Evolutionary conservation across 306 rosid genomes (phyloP).

Genomic region (Vachellia pachyceras): DNA sequence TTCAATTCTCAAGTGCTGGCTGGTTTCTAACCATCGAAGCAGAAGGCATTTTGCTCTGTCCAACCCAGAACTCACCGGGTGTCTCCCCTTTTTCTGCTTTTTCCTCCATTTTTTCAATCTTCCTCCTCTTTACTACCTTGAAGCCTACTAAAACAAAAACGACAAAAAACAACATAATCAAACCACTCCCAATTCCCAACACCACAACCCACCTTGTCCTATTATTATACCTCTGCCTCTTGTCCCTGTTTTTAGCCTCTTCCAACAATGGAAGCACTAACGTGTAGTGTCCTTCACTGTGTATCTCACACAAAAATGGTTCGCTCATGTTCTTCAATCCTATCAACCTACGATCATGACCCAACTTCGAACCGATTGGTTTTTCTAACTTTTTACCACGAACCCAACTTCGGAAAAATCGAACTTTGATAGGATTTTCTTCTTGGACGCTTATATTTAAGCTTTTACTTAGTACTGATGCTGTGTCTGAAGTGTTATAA

Average conservation of each 20-base stretch:
- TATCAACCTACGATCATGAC: conserved; percentile 55
- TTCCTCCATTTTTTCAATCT: conserved; percentile 60
- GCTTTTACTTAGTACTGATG: conserved; percentile 33
- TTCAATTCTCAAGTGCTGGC: conserved; percentile 67
- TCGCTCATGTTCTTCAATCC: conserved; percentile 56
- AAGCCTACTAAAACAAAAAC: conserved; percentile 39
- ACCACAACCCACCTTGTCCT: conserved; percentile 55
- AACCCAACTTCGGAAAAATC: conserved; percentile 38
- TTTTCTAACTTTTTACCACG: conserved; percentile 35
- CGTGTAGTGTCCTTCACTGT: conserved; percentile 62
- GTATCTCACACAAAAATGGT: conserved; percentile 49
- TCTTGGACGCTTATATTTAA: conserved; percentile 44
- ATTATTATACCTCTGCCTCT: conserved; percentile 5
- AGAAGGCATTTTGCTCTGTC: conserved; percentile 78
- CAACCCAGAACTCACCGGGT: conserved; percentile 75
- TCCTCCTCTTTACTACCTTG: conserved; percentile 50
- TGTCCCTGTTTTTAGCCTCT: neutral
- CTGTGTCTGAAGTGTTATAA: conserved; percentile 55
- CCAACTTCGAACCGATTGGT: conserved; percentile 66
- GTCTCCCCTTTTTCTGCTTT: conserved; percentile 63
- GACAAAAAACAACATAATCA: conserved; percentile 51
- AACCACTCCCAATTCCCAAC: conserved; percentile 54
- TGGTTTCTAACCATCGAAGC: conserved; percentile 81
- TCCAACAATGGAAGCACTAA: conserved; percentile 57
- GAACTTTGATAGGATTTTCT: conserved; percentile 54